phyloP scores from a whole-genome alignment of 2,329 filamentous ascomycete genomes.

The Colletotrichum spinosum region DNA sequence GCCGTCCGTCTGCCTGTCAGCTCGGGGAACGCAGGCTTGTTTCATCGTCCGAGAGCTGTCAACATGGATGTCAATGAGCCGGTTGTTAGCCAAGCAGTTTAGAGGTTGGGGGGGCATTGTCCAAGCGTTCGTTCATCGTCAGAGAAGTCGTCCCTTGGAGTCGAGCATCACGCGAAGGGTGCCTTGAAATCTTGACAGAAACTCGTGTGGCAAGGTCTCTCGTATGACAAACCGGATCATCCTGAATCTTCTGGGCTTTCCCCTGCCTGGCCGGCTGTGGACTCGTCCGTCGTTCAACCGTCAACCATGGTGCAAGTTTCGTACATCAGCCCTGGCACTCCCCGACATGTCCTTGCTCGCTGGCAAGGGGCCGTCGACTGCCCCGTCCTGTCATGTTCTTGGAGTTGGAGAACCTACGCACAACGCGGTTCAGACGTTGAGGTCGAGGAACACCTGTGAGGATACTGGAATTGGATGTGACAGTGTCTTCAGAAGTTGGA shows the following conservation, averaged over 20 bases:
- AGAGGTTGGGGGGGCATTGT: slow-evolving; percentile 4
- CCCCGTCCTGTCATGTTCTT: neutral
- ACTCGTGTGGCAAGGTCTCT: no score
- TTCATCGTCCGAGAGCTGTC: neutral
- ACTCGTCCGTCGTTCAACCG: neutral
- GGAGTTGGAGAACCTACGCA: neutral
- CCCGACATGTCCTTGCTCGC: neutral
- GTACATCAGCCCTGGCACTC: neutral
- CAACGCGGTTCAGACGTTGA: neutral
- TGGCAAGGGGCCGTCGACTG: neutral
- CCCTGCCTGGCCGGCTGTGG: no score
- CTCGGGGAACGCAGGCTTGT: slow-evolving; percentile 14
- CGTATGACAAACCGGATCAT: no score
- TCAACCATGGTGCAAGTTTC: neutral
- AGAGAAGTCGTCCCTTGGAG: neutral
- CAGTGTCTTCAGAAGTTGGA: no score
- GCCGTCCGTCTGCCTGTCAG: neutral
- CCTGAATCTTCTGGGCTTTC: no score
- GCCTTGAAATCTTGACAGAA: neutral
- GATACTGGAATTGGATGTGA: neutral
- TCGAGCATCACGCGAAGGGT: neutral
- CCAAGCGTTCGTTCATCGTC: slow-evolving; percentile 21
- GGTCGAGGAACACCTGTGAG: no score
- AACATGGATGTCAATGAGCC: neutral
- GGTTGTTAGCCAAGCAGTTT: no score